Percentiles rank a stretch among this genome's conserved stretches.
Conservation (phyloP, 2,329 filamentous ascomycete species). For the Huntiella bhutanensis region DNA sequence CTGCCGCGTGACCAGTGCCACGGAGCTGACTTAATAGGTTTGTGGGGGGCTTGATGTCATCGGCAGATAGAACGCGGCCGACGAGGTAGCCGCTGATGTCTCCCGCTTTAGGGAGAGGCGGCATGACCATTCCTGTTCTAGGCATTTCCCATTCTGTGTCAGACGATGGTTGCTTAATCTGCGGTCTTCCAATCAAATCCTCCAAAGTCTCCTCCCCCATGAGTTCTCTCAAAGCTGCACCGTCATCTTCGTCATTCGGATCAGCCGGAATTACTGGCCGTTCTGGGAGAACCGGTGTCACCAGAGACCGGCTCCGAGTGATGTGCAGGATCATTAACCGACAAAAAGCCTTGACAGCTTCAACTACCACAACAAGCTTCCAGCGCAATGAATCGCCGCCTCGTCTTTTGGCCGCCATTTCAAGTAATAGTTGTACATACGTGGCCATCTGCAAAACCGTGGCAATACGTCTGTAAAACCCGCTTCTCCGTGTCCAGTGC, state of each 20-base stretch:
- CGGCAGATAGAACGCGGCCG: constrained; percentile 76
- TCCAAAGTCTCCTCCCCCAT: constrained; percentile 22
- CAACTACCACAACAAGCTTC: constrained; percentile 70
- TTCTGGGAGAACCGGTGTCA: constrained; percentile 72
- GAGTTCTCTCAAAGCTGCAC: constrained; percentile 25
- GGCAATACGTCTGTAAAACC: constrained; percentile 63
- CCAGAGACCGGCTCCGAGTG: constrained; percentile 63
- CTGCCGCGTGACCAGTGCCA: constrained; percentile 55
- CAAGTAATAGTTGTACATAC: constrained; percentile 90
- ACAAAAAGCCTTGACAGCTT: constrained; percentile 73
- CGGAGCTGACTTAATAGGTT: constrained; percentile 69
- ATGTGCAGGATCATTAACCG: constrained; percentile 61
- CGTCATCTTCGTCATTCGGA: constrained; percentile 21
- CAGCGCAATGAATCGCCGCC: constrained; percentile 65
- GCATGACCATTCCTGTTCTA: constrained; percentile 72
- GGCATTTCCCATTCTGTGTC: constrained; percentile 70
- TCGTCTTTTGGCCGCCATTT: constrained; percentile 82
- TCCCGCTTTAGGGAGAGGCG: constrained; percentile 58
- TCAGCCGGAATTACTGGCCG: constrained; percentile 51
- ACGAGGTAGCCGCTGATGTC: constrained; percentile 80
- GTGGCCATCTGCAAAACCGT: constrained; percentile 74
- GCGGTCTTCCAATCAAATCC: constrained; percentile 34
- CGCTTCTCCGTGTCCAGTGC: constrained; percentile 43
- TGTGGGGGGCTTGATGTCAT: constrained; percentile 87
- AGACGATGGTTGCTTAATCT: constrained; percentile 34